Percentiles rank a stretch among this genome's conserved stretches.
phyloP scores from a whole-genome alignment of 441 rosid genomes.

The Bocquillonia castaneifolia region DNA sequence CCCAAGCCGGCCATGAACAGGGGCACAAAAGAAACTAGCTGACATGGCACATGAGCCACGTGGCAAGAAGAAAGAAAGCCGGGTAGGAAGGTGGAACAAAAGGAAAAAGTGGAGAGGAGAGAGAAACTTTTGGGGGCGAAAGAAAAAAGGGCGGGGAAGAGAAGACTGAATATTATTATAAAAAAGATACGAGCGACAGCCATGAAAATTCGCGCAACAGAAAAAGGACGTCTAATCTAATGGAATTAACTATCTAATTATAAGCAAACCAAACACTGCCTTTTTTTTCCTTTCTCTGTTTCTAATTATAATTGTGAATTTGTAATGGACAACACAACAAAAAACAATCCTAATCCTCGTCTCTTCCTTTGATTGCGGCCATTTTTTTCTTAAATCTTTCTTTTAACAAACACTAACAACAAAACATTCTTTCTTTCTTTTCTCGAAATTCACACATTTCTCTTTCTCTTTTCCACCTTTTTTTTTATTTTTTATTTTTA shows the following conservation, averaged over 20 bases:
- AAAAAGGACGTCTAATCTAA: slow-evolving; percentile 6
- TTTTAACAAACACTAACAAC: too few species aligned
- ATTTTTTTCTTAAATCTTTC: background rate
- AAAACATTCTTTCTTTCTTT: too few species aligned
- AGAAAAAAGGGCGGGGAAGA: slow-evolving; percentile 20
- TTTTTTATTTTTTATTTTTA: background rate
- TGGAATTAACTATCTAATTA: background rate
- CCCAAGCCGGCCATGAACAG: too few species aligned
- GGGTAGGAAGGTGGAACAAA: too few species aligned
- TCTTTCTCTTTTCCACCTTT: background rate
- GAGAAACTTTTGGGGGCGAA: background rate
- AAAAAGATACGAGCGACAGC: slow-evolving; percentile 35
- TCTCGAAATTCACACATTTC: background rate
- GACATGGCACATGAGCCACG: too few species aligned
- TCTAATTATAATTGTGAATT: too few species aligned
- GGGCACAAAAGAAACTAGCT: too few species aligned
- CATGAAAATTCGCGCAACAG: slow-evolving; percentile 47
- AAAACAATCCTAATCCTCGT: slow-evolving; percentile 6
- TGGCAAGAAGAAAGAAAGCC: too few species aligned
- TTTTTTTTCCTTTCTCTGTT: background rate
- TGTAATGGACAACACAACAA: too few species aligned
- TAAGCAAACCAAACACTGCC: background rate
- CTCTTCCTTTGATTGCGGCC: slow-evolving; percentile 34
- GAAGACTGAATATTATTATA: background rate
- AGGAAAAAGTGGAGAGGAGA: background rate